Percentiles rank a stretch among this genome's conserved stretches.
These are phyloP conservation scores for Dryadomyces quercivorus DNA, from an alignment of 2,329 filamentous ascomycete genomes.

Conservation along the genomic window DNA sequence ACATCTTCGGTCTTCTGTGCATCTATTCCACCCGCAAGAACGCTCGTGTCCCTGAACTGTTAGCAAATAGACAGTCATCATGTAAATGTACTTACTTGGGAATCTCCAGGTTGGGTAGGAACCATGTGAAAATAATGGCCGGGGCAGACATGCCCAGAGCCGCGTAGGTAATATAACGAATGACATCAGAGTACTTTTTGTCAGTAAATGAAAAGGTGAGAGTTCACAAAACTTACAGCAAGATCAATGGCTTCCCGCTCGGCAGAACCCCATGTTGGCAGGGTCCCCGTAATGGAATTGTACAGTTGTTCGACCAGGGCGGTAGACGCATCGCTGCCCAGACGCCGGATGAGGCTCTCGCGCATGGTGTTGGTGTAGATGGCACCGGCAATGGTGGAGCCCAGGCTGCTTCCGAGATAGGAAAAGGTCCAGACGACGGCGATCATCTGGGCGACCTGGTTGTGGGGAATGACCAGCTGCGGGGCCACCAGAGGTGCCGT, in stretches of 20 bases:
- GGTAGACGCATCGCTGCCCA: slow-evolving; percentile 4
- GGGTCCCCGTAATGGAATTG: slow-evolving; percentile 7
- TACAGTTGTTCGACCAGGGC: slow-evolving; percentile 5
- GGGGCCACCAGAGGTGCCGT: slow-evolving; percentile 28
- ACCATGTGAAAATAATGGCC: slow-evolving; percentile 12
- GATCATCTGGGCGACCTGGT: slow-evolving; percentile 6
- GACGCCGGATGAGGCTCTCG: not conserved
- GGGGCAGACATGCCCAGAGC: slow-evolving; percentile 14
- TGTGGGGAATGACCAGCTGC: slow-evolving; percentile 7
- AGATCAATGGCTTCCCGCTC: slow-evolving; percentile 5
- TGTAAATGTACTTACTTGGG: slow-evolving; percentile 1
- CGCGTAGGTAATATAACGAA: slow-evolving; percentile 17
- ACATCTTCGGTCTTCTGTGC: not conserved
- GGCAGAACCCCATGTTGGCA: slow-evolving; percentile 6
- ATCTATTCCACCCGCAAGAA: not conserved
- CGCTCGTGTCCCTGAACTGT: not conserved
- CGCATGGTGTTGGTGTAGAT: slow-evolving; percentile 9
- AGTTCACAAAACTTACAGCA: slow-evolving; percentile 1
- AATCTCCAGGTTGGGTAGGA: slow-evolving; percentile 15
- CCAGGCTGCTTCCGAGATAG: slow-evolving; percentile 6
- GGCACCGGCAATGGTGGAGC: slow-evolving; percentile 8
- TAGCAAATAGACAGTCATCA: not conserved
- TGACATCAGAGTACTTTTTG: slow-evolving; percentile 15
- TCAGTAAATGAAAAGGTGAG: not conserved
- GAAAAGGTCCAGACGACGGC: slow-evolving; percentile 6